A percentile compares a stretch with the other conserved stretches of the same genome.
These are phyloP conservation scores for Fallopia convolvulus DNA, from an alignment of 148 eudicot genomes.

Conservation along the genomic window DNA sequence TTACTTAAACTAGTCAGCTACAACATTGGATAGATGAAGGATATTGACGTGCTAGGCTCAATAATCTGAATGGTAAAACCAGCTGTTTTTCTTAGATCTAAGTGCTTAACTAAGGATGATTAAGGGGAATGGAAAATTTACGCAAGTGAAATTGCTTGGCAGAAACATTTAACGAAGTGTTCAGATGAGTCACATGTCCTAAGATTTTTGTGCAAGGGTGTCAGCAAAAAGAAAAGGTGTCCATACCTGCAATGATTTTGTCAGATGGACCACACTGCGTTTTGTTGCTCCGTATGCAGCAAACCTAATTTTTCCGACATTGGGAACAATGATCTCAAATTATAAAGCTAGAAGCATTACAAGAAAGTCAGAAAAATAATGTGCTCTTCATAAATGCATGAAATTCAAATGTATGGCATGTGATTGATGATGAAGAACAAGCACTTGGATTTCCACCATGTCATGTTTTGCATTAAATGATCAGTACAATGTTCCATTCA, in stretches of 20 bases:
- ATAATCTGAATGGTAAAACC: neutral
- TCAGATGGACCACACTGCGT: slow-evolving; percentile 94
- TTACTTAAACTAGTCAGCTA: neutral
- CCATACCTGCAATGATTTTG: slow-evolving; percentile 83
- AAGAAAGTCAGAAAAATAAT: neutral
- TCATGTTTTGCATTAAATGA: neutral
- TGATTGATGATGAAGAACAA: neutral
- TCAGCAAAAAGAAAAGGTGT: neutral
- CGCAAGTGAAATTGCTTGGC: neutral
- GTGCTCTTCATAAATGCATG: neutral
- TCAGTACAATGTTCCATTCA: neutral
- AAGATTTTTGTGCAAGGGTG: neutral
- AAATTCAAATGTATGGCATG: neutral
- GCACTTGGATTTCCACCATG: neutral
- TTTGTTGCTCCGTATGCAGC: slow-evolving; percentile 99
- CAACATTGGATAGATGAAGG: neutral
- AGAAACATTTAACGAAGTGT: neutral
- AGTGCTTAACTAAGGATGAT: neutral
- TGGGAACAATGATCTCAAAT: neutral
- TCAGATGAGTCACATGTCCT: neutral
- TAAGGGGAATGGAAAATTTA: neutral
- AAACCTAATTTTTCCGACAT: slow-evolving; percentile 39
- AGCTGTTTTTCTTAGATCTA: neutral
- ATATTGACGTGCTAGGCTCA: neutral
- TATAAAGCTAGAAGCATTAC: neutral